A percentile compares a stretch with the other conserved stretches of the same genome.
Evolutionary conservation across 331 rosid species (phyloP).

Genomic region (Ulmus americana): DNA sequence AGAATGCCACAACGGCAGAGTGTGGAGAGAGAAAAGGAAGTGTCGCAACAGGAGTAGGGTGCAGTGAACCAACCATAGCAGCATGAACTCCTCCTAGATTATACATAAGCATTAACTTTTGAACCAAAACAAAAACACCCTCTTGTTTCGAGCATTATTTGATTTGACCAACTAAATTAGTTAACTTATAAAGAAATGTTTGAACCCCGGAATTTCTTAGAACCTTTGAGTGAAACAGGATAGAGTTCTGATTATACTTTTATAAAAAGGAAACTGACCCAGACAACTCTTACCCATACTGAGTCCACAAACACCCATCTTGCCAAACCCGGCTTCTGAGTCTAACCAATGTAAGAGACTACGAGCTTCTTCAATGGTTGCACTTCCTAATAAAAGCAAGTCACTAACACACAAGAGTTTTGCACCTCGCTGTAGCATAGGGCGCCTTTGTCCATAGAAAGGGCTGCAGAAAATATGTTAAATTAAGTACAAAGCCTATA

Average conservation of each 20-base stretch:
- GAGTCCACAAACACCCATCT: slow-evolving; percentile 97
- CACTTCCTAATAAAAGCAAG: slow-evolving; percentile 90
- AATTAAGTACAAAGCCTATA: background rate
- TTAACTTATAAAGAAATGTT: background rate
- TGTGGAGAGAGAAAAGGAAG: slow-evolving; percentile 95
- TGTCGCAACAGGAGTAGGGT: slow-evolving; percentile 89
- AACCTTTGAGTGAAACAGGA: slow-evolving; percentile 21
- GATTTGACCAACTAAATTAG: background rate
- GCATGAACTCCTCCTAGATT: slow-evolving; percentile 96
- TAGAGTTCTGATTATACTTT: background rate
- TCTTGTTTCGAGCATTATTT: background rate
- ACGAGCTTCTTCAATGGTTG: slow-evolving; percentile 92
- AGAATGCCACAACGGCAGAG: slow-evolving; percentile 95
- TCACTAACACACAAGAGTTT: slow-evolving; percentile 94
- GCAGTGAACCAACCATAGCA: slow-evolving; percentile 96
- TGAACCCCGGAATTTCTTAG: background rate
- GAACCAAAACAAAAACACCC: slow-evolving; percentile 12
- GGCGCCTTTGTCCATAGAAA: slow-evolving; percentile 95
- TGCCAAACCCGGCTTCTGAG: slow-evolving; percentile 76
- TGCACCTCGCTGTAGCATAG: slow-evolving; percentile 78
- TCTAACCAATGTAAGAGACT: slow-evolving; percentile 90
- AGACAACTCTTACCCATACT: slow-evolving; percentile 78
- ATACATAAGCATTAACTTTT: slow-evolving; percentile 18
- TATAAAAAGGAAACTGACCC: slow-evolving; percentile 18
- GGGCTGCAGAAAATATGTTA: slow-evolving; percentile 55